Conservation (phyloP, 2,329 filamentous ascomycete genomes). For the Penicillium vulpinum region DNA sequence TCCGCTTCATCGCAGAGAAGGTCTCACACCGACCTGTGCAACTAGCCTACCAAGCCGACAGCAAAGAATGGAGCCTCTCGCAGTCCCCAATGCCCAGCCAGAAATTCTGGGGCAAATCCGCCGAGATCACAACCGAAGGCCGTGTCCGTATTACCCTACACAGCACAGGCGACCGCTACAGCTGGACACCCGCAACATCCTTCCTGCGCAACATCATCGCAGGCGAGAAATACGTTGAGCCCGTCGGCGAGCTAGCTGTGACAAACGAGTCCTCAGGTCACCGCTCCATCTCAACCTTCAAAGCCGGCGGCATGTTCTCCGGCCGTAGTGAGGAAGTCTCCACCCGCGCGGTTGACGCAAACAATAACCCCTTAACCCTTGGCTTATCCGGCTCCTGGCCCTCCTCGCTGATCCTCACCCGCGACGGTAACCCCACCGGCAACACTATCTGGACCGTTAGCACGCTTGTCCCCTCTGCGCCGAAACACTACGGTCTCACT, state of each 20-base stretch:
- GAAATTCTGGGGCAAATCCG: conserved; percentile 98
- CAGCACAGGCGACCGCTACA: conserved; percentile 76
- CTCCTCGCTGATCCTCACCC: conserved; percentile 64
- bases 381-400: conserved; percentile 86
- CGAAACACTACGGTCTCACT: conserved; percentile 84
- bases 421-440: conserved; percentile 61
- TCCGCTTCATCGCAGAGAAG: conserved; percentile 92
- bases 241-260: conserved; percentile 85
- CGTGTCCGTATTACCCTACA: conserved; percentile 77
- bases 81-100: conserved; percentile 87
- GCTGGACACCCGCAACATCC: conserved; percentile 82
- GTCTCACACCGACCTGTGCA: conserved; percentile 89
- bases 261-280: conserved; percentile 79
- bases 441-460: conserved; percentile 78
- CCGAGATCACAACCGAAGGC: conserved; percentile 90
- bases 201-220: conserved; percentile 96
- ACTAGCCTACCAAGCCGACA: conserved; percentile 90
- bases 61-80: conserved; percentile 77
- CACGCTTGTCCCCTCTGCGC: conserved; percentile 72
- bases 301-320: conserved; percentile 94
- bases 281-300: conserved; percentile 86
- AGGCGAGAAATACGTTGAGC: conserved; percentile 97
- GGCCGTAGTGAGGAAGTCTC: conserved; percentile 87
- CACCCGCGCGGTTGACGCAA: conserved; percentile 68
- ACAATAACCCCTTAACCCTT: conserved; percentile 65